Evolutionary conservation across 768 basidiomycete species (phyloP).

Genomic region (Pisolithus albus): DNA sequence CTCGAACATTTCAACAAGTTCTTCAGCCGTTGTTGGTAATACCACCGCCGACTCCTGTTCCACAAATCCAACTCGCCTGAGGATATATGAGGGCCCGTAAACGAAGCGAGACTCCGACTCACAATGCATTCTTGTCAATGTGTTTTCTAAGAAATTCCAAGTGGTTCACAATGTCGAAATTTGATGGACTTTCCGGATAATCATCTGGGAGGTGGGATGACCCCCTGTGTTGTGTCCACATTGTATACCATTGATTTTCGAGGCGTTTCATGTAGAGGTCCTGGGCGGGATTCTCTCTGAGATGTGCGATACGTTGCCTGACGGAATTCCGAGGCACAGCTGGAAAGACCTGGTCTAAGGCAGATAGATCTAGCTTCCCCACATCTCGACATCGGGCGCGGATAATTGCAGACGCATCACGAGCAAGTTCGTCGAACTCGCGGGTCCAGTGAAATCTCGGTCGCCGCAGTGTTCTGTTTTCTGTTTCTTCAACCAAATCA

Average conservation of each 20-base stretch:
- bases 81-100: constrained; percentile 9
- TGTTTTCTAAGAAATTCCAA: constrained; percentile 73
- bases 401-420: constrained; percentile 79
- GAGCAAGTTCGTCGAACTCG: constrained; percentile 83
- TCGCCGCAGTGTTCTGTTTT: constrained; percentile 33
- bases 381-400: constrained; percentile 63
- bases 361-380: constrained; percentile 60
- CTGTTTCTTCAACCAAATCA: constrained; percentile 1
- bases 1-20: constrained; percentile 42
- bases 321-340: constrained; percentile 67
- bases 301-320: constrained; percentile 56
- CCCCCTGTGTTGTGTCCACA: constrained; percentile 70
- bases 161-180: constrained; percentile 80
- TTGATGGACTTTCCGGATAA: constrained; percentile 54
- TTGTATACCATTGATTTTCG: constrained; percentile 73
- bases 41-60: constrained; percentile 32
- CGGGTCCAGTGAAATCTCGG: constrained; percentile 77
- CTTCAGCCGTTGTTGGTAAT: constrained; percentile 40
- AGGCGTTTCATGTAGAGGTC: constrained; percentile 72
- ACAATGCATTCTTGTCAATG: constrained; percentile 85
- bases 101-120: constrained; percentile 27
- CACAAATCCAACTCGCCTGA: constrained; percentile 58
- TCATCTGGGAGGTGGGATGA: constrained; percentile 64
- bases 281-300: constrained; percentile 56
- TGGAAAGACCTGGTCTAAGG: constrained; percentile 75